These are phyloP conservation scores for Arachis hypogaea DNA, from an alignment of 306 rosid genomes.

Conservation along the genomic window DNA sequence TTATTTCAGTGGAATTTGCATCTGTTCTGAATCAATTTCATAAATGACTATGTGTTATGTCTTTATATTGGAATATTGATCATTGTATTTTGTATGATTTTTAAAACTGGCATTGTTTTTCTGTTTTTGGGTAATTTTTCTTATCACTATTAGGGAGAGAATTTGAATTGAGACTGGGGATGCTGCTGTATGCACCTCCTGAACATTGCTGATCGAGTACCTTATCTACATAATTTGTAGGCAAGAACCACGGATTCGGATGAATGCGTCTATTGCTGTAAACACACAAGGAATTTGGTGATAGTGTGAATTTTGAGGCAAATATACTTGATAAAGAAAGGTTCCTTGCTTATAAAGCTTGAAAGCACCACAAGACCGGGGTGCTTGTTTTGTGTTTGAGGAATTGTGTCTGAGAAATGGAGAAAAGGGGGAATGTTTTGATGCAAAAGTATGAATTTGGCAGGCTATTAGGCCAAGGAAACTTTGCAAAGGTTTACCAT, in stretches of 20 bases:
- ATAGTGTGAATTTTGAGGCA: conserved; percentile 1
- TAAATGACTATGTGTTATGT: neutral
- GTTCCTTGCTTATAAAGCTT: conserved; percentile 1
- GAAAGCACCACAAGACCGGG: neutral
- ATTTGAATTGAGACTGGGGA: conserved; percentile 25
- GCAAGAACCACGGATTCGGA: neutral
- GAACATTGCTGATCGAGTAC: no score
- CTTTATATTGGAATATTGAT: conserved; percentile 17
- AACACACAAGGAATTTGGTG: conserved; percentile 29
- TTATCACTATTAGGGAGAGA: conserved; percentile 21
- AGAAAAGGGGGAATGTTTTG: conserved; percentile 39
- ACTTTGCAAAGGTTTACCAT: conserved; percentile 53
- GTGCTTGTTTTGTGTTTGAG: conserved; percentile 29
- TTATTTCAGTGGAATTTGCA: conserved; percentile 3
- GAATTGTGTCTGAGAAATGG: conserved; percentile 38
- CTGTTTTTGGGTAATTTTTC: neutral
- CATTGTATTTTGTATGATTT: neutral
- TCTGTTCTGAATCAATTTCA: conserved; percentile 17
- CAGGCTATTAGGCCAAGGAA: conserved; percentile 50
- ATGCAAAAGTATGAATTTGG: conserved; percentile 52
- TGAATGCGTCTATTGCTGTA: conserved; percentile 13
- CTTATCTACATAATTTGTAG: no score
- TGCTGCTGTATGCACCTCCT: no score
- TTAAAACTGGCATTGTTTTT: neutral
- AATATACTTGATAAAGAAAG: conserved; percentile 18